Percentiles rank a stretch among this genome's conserved stretches.
phyloP scores from a whole-genome alignment of 1,139 yeast genomes.

The Blastobotrys ciferrii region DNA sequence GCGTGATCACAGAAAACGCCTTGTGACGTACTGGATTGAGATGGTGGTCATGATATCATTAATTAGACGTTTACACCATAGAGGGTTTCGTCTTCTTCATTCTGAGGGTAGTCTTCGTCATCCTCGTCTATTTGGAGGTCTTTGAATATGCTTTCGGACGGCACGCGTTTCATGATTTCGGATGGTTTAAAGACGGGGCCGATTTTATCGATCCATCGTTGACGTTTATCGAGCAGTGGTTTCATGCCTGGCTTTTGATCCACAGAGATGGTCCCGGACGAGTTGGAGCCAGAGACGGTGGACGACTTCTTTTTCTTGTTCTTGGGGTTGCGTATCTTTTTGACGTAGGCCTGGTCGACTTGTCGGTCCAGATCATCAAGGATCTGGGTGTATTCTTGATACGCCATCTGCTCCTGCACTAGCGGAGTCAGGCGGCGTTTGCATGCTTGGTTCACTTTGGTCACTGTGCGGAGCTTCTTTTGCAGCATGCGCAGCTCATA shows the following conservation, averaged over 20 bases:
- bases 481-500: slow-evolving; percentile 78
- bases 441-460: slow-evolving; percentile 62
- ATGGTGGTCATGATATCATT: background rate
- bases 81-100: slow-evolving; percentile 36
- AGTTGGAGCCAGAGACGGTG: slow-evolving; percentile 19
- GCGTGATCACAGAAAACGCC: no score
- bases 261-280: slow-evolving; percentile 49
- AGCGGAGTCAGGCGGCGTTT: slow-evolving; percentile 66
- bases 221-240: slow-evolving; percentile 78
- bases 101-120: slow-evolving; percentile 51
- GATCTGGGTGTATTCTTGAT: slow-evolving; percentile 89
- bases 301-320: slow-evolving; percentile 64
- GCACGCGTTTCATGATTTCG: slow-evolving; percentile 72
- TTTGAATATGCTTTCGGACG: slow-evolving; percentile 57
- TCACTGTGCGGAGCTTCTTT: slow-evolving; percentile 59
- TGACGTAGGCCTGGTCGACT: slow-evolving; percentile 89
- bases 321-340: slow-evolving; percentile 78
- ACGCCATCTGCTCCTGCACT: slow-evolving; percentile 88
- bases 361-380: slow-evolving; percentile 93
- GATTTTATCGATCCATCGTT: slow-evolving; percentile 83
- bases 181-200: slow-evolving; percentile 74
- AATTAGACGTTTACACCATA: slow-evolving; percentile 5
- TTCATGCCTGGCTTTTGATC: slow-evolving; percentile 64
- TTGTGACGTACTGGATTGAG: no score
- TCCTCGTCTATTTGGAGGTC: slow-evolving; percentile 47